Percentiles rank a stretch among this genome's conserved stretches.
These are phyloP conservation scores for Coffea canephora DNA, from an alignment of 257 asterid species.

Conservation along the genomic window DNA sequence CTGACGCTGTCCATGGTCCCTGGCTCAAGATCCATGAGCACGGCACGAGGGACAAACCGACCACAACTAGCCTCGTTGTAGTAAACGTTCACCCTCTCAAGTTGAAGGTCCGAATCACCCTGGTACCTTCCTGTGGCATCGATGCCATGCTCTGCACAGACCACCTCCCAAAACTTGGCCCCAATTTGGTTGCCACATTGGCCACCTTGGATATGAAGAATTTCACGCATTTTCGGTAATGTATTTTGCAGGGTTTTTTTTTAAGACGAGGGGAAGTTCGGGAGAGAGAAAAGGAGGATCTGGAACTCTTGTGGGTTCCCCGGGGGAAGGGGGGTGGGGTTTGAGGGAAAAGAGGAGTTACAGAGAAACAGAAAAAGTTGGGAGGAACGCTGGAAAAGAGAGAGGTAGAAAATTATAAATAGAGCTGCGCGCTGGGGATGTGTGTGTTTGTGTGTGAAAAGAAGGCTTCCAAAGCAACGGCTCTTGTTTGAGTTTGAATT, in stretches of 20 bases:
- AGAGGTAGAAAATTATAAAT: conserved; percentile 5
- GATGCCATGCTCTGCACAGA: conserved; percentile 48
- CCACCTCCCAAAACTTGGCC: conserved; percentile 55
- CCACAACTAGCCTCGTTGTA: conserved; percentile 49
- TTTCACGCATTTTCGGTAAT: conserved; percentile 39
- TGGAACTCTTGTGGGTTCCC: not conserved
- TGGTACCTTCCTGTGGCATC: conserved; percentile 44
- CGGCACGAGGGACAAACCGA: conserved; percentile 49
- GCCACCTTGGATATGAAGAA: conserved; percentile 52
- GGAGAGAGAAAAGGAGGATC: not conserved
- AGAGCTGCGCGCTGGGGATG: not conserved
- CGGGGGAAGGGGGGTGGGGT: not conserved
- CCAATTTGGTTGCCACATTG: conserved; percentile 58
- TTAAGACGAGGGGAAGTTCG: not conserved
- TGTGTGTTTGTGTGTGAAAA: not conserved
- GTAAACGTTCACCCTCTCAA: conserved; percentile 46
- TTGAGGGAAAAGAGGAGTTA: not conserved
- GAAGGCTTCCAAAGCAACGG: not conserved
- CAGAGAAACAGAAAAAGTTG: not conserved
- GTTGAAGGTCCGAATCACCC: conserved; percentile 40
- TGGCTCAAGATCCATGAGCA: conserved; percentile 53
- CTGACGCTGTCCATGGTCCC: conserved; percentile 52
- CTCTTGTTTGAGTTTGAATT: conserved; percentile 15
- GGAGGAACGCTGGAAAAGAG: conserved; percentile 1
- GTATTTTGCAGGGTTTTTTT: not conserved